Base-by-base conservation (phyloP, 2,329 filamentous ascomycete species). In the Aspergillus neotritici region DNA sequence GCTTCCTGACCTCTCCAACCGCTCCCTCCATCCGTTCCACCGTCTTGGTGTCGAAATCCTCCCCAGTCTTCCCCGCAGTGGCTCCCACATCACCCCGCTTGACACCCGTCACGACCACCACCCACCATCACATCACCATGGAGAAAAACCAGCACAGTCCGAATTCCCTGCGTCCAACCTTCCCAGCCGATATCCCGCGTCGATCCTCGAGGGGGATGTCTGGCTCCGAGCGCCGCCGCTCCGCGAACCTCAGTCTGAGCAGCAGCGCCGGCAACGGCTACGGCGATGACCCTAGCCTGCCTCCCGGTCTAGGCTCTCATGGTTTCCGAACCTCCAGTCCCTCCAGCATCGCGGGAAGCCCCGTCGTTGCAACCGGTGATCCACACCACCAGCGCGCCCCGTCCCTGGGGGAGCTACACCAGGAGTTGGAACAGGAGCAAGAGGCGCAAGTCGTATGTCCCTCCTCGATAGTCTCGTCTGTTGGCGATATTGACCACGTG, bases 1-100 rank as follows among this genome's bases (percentile, higher is more conserved):
- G 17, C 5, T 21, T 52, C 84, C 84, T 39, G 84, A 88, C 9
- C 3, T 68, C 76, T 87, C 60, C 86, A 87, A 72, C 83, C 83
- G 5, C 74, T 88, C 46, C 78, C 80, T 33, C 68, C 73, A 31
- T 83, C 80, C 25, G 21, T 25, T 25, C 21, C 7, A 8, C 21
- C 21, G 21, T 25, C 21, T 6, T 8, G 21, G 21, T 25, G 21
- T 25, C 21, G 9, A 25, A 25, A 8, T 25, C 72, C 72, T 49
- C 71, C 69, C 4, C 61, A 64, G 29, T 65, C 66, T 11, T 68
- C 67, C 29, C 64, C 66, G 28, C 60, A 25, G 4, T 25, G 21
- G 21, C 21, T 8, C 7, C 21, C 21, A 9, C 7, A 25, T 8
- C 21, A 25, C 21, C 21, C 21, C 21, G 36, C 16, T 28, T 37